Percentiles rank a stretch among this genome's conserved stretches.
Conservation (phyloP, 805 yeast genomes). For the Yarrowia divulgata region DNA sequence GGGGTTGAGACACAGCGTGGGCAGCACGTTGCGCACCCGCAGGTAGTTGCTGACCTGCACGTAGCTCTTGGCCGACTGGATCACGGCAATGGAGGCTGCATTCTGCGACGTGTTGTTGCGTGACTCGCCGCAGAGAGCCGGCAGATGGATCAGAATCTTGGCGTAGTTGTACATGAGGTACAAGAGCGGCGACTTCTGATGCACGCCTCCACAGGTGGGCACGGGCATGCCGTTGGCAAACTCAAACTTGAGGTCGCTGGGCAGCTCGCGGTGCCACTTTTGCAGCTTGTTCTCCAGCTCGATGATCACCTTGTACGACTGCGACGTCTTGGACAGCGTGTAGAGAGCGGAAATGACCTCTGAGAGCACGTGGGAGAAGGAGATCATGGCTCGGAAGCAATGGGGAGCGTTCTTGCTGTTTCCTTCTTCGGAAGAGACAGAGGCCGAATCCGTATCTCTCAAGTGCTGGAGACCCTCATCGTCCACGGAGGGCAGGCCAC, state of each 20-base stretch:
- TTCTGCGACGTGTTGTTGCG: conserved; percentile 42
- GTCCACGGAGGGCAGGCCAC: conserved; percentile 68
- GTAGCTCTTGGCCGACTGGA: conserved; percentile 49
- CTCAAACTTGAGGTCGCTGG: conserved; percentile 66
- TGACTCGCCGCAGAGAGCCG: conserved; percentile 49
- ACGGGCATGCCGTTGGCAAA: conserved; percentile 51
- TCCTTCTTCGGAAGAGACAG: conserved; percentile 24
- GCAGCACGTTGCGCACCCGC: conserved; percentile 43
- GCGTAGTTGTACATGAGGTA: conserved; percentile 68
- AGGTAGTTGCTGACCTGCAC: conserved; percentile 48
- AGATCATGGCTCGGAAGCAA: conserved; percentile 42
- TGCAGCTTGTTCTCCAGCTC: conserved; percentile 71
- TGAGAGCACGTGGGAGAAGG: conserved; percentile 73
- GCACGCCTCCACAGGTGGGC: conserved; percentile 45
- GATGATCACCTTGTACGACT: conserved; percentile 45
- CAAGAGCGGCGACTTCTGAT: conserved; percentile 53
- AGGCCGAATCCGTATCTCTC: neutral
- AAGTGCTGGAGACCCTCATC: conserved; percentile 46
- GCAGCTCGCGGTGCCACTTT: conserved; percentile 77
- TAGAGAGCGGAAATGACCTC: conserved; percentile 66
- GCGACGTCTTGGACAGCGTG: conserved; percentile 42
- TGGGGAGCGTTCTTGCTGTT: conserved; percentile 35
- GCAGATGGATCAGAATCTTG: conserved; percentile 68
- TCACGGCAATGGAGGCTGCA: conserved; percentile 48
- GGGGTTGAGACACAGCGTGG: conserved; percentile 48